A percentile compares a stretch with the other conserved stretches of the same genome.
Evolutionary conservation across 306 rosid species (phyloP).

Genomic region (Pterocarpus macrocarpus): DNA sequence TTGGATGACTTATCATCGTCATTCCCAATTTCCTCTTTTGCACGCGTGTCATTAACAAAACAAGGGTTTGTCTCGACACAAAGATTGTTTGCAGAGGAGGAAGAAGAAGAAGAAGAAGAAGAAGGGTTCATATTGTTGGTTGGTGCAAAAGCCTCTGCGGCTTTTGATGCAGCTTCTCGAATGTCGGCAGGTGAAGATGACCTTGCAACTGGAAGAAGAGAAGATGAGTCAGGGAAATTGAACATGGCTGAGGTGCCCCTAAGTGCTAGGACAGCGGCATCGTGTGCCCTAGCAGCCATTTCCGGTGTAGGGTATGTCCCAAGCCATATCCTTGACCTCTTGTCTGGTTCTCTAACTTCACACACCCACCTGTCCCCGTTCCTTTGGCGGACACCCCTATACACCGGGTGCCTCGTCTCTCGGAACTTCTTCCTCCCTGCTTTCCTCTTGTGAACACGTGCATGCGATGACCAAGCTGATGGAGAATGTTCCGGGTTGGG

Average conservation of each 20-base stretch:
- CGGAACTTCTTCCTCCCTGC: slow-evolving; percentile 48
- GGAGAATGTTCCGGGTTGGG: background rate
- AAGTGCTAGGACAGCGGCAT: slow-evolving; percentile 51
- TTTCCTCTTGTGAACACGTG: slow-evolving; percentile 31
- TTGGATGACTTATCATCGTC: background rate
- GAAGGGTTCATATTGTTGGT: too few species aligned
- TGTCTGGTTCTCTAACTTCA: slow-evolving; percentile 50
- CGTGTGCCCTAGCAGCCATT: slow-evolving; percentile 61
- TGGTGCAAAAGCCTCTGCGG: background rate
- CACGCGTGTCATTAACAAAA: too few species aligned
- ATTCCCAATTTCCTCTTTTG: too few species aligned
- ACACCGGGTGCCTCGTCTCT: slow-evolving; percentile 52
- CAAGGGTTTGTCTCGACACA: too few species aligned
- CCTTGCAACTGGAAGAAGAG: slow-evolving; percentile 36
- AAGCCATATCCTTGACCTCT: slow-evolving; percentile 52
- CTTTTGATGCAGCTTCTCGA: slow-evolving; percentile 38
- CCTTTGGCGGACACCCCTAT: slow-evolving; percentile 43
- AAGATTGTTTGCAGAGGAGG: background rate
- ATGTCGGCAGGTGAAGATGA: slow-evolving; percentile 39
- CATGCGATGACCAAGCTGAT: background rate
- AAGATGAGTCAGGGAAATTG: slow-evolving; percentile 40
- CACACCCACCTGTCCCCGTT: slow-evolving; percentile 54
- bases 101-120: background rate
- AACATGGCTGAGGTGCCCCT: slow-evolving; percentile 43
- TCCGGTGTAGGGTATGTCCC: slow-evolving; percentile 55